Percentiles rank a stretch among this genome's conserved stretches.
Evolutionary conservation across 2,329 filamentous ascomycete species (phyloP).

Genomic region (Arthrobotrys musiformis): DNA sequence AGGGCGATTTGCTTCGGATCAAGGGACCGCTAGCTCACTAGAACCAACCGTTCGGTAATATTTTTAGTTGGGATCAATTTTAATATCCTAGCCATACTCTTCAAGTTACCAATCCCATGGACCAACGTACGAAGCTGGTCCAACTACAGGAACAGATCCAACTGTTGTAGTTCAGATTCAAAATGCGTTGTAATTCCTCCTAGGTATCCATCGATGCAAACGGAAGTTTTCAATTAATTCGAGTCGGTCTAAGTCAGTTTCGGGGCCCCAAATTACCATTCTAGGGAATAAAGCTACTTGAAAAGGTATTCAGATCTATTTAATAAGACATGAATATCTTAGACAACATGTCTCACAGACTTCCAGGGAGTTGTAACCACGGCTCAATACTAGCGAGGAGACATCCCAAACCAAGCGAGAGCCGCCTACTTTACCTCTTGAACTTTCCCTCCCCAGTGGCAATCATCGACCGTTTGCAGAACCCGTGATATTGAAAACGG

Average conservation of each 20-base stretch:
- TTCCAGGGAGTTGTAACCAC: neutral
- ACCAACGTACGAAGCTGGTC: no score
- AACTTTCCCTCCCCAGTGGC: neutral
- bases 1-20: no score
- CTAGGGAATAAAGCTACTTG: neutral
- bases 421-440: neutral
- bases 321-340: neutral
- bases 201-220: conserved; percentile 12
- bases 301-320: neutral
- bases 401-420: conserved; percentile 22
- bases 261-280: neutral
- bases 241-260: neutral
- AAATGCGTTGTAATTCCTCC: conserved; percentile 11
- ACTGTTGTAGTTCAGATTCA: neutral
- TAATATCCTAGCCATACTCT: no score
- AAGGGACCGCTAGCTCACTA: neutral
- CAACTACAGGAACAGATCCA: neutral
- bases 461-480: conserved; percentile 38
- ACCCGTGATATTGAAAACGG: conserved; percentile 29
- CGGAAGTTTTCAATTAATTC: neutral
- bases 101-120: no score
- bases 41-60: neutral
- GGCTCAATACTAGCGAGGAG: neutral
- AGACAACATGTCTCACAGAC: neutral
- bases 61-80: neutral